These are phyloP conservation scores for Hirsutella rhossiliensis DNA, from an alignment of 2,329 filamentous ascomycete genomes.

Conservation along the genomic window DNA sequence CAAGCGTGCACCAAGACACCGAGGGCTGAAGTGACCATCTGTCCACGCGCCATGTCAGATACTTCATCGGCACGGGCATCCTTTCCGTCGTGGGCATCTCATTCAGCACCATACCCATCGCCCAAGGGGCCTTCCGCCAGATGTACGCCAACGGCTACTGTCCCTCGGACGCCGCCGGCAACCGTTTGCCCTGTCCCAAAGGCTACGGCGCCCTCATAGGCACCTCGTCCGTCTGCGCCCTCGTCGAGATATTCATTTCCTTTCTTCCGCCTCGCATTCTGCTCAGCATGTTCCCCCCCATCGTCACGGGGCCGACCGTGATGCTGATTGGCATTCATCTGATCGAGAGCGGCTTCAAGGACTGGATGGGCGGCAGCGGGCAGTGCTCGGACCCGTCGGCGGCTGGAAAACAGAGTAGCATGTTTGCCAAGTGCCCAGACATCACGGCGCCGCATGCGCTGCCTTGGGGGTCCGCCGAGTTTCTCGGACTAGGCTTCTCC, in stretches of 20 bases:
- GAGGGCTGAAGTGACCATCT: not conserved
- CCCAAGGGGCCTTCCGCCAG: slow-evolving; percentile 57
- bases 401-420: slow-evolving; percentile 21
- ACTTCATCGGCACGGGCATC: slow-evolving; percentile 67
- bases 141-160: slow-evolving; percentile 69
- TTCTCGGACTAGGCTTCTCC: slow-evolving; percentile 65
- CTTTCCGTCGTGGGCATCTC: slow-evolving; percentile 62
- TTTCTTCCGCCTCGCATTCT: slow-evolving; percentile 60
- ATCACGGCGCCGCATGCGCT: slow-evolving; percentile 58
- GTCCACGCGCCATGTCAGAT: slow-evolving; percentile 29
- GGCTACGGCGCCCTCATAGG: slow-evolving; percentile 65
- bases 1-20: not conserved
- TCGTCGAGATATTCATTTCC: slow-evolving; percentile 61
- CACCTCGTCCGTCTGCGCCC: slow-evolving; percentile 51
- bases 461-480: slow-evolving; percentile 69
- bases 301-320: slow-evolving; percentile 62
- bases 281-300: slow-evolving; percentile 64
- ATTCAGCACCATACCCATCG: slow-evolving; percentile 21
- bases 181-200: slow-evolving; percentile 59
- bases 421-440: slow-evolving; percentile 53
- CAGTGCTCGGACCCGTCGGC: slow-evolving; percentile 36
- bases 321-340: slow-evolving; percentile 63
- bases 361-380: slow-evolving; percentile 68
- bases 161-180: slow-evolving; percentile 45
- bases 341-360: slow-evolving; percentile 58